Percentiles rank a stretch among this genome's conserved stretches.
phyloP scores from a whole-genome alignment of 257 asterid species.

The Fraxinus americana region DNA sequence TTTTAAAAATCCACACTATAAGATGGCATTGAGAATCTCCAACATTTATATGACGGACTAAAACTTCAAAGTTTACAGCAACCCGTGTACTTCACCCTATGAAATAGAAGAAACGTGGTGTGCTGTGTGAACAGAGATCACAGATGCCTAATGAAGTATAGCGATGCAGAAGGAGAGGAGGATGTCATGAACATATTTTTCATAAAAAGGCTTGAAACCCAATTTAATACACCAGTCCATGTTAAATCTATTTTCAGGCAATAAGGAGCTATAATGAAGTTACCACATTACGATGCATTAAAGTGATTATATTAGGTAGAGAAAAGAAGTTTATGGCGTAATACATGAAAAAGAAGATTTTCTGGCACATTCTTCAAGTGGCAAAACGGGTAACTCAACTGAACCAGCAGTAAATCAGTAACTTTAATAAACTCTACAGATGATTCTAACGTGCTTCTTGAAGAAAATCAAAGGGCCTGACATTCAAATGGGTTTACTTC shows the following conservation, averaged over 20 bases:
- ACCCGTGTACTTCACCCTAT: background rate
- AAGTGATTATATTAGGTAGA: background rate
- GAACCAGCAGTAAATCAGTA: background rate
- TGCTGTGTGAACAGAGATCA: background rate
- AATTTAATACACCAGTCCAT: background rate
- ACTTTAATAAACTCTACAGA: background rate
- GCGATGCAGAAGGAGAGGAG: background rate
- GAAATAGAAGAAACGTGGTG: background rate
- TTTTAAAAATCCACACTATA: conserved; percentile 2
- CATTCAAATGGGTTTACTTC: background rate
- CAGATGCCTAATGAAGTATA: background rate
- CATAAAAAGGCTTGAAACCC: background rate
- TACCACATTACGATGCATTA: background rate
- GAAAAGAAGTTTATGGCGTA: background rate
- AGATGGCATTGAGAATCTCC: background rate
- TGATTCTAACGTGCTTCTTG: background rate
- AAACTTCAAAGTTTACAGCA: background rate
- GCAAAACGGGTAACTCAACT: background rate
- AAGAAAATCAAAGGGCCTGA: background rate
- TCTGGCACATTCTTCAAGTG: background rate
- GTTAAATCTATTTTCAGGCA: background rate
- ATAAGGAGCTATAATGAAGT: background rate
- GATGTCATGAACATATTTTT: background rate
- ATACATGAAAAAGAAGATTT: background rate
- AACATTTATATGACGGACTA: background rate